Base-by-base conservation (phyloP, 768 basidiomycete species). In the Suillus subalutaceus region DNA sequence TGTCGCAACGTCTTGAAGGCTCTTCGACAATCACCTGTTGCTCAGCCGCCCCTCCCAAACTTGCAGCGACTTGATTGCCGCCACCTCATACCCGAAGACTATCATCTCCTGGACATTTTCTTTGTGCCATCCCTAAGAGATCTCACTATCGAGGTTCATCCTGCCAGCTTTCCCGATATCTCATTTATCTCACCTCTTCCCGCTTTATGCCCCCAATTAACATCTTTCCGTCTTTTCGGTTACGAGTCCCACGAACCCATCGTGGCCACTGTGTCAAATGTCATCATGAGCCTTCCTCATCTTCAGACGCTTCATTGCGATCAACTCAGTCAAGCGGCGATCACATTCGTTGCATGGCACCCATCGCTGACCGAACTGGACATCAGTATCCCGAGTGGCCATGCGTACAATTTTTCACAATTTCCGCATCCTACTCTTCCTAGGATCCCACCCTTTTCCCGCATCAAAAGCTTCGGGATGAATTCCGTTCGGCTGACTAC, bases 221-320 rank as follows among this genome's bases (percentile, higher is more conserved):
- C 56, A 58, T 38, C 56, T 38, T 38, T 58, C n/a, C 15, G 4
- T 16, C 57, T 58, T 23, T 58, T 40, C n/a, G 57, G 57, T 58
- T 40, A 58, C n/a, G 13, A n/a, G 15, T 23, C 15, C 1, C n/a
- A 58, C 37, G 57, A 40, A 38, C n/a, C 20, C 37, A 23, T 40
- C 13, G 4, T 23, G 23, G n/a, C 57, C 7, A 23, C 2, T 9
- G 37, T 58, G 37, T 38, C 57, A 38, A 23, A 58, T 58, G 37
- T 58, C 23, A 10, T 23, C 8, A 23, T 37, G 56, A 38, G 13
- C 13, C 37, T 57, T 38, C 56, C 35, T 38, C n/a, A 37, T 26
- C 37, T 58, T 38, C n/a, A 16, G 23, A 26, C 7, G 8, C 37
- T 40, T 23, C 57, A 16, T 15, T 40, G n/a, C n/a, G 37, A 40